Conservation (phyloP, 164 flowering plant species). For the Stephania cephalantha region DNA sequence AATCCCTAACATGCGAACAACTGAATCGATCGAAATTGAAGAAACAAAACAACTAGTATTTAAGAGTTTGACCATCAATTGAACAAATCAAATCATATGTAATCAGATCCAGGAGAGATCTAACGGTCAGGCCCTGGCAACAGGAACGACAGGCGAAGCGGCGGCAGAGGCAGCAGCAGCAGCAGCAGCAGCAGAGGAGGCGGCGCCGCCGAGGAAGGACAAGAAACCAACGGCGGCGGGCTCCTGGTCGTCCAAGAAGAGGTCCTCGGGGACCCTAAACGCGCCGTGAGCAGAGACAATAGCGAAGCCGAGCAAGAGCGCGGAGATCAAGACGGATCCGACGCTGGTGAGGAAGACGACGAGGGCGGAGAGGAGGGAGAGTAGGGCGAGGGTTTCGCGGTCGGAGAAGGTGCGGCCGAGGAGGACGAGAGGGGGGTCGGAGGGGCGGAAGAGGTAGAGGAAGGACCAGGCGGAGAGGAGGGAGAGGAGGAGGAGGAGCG, state of each 20-base stretch:
- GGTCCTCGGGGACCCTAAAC: conserved; percentile 69
- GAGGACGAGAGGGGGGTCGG: conserved; percentile 65
- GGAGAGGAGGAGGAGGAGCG: conserved; percentile 50
- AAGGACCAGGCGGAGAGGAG: conserved; percentile 68
- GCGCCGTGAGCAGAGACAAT: conserved; percentile 64
- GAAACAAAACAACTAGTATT: not conserved
- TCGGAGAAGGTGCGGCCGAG: conserved; percentile 59
- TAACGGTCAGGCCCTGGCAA: conserved; percentile 33
- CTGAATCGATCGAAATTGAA: too few species aligned
- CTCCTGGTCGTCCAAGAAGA: conserved; percentile 71
- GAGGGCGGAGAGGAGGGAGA: conserved; percentile 34
- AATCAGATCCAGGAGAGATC: conserved; percentile 19
- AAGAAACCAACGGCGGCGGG: conserved; percentile 50
- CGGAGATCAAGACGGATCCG: conserved; percentile 62
- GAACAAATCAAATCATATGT: not conserved
- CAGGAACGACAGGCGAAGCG: conserved; percentile 3
- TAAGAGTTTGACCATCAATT: not conserved
- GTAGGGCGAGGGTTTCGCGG: conserved; percentile 45
- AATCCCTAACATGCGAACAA: not conserved
- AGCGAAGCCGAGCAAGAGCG: conserved; percentile 48
- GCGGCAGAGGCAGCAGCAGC: conserved; percentile 36
- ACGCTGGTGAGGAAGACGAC: conserved; percentile 70
- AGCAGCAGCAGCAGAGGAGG: conserved; percentile 36
- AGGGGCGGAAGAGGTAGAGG: conserved; percentile 67
- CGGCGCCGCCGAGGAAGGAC: conserved; percentile 60